Base-by-base conservation (phyloP, 345 rosid genomes). In the Euphorbia peplus region DNA sequence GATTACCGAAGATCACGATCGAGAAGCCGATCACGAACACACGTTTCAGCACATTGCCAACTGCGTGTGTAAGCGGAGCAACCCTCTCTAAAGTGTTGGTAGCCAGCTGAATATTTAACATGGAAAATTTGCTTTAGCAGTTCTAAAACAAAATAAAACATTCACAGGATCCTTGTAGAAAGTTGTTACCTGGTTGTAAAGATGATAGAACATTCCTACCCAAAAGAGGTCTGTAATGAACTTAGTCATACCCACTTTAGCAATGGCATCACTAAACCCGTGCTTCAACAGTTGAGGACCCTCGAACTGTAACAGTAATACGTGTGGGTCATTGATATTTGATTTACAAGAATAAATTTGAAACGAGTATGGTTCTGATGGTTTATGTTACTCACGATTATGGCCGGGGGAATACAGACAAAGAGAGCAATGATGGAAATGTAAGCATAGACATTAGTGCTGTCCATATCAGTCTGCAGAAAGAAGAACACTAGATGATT, bases 161-260 rank as follows among this genome's bases (percentile, higher is more conserved):
- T 60, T 60, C 46, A 21, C 1, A 21, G 54, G 59, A 69, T 32
- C 21, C 19, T 14, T 35, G 52, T 0, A 46, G 39, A 32, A 58
- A 2, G 42, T 41, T 54, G 11, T 46, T 67, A 88, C 99, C 99
- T 93, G 99, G 75, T 91, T 93, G 83, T 91, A 93, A 69, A 93
- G 97, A 76, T 93, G 97, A 83, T 91, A 91, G 74, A 93, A 93
- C 97, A 93, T 88, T 69, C 99, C 99, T 39, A 93, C 96, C 99
- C 97, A 93, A 32, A 93, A 91, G 69, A 93, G 99, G 83, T 93
- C 96, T 21, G 97, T 66, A 68, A 91, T 5, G 75, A 93, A 93
- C 76, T 91, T 93, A 57, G 88, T 84, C 63, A 76, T n/a, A 7
- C 99, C 99, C 18, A 93, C 99, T 89, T 91, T 89, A 35, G 91